Conservation (phyloP, 2,329 filamentous ascomycete genomes). For the Pseudocercospora fijiensis region DNA sequence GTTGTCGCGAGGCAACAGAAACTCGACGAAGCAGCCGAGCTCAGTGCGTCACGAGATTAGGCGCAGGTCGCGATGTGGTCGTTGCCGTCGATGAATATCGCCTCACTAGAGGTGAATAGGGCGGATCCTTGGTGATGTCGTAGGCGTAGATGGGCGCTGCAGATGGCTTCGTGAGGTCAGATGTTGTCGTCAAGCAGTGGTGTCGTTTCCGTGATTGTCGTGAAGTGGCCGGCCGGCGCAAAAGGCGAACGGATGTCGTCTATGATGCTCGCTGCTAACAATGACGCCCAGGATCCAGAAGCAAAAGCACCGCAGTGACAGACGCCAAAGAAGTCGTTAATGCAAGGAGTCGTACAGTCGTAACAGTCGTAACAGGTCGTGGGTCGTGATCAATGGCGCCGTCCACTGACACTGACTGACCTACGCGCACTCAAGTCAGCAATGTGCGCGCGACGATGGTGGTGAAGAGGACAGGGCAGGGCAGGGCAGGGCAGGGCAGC, state of each 20-base stretch:
- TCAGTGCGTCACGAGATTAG: conserved; percentile 7
- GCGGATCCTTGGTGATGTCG: too few species aligned
- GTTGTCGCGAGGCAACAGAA: conserved; percentile 41
- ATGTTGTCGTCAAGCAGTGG: conserved; percentile 13
- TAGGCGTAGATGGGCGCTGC: background rate
- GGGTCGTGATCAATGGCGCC: conserved; percentile 32
- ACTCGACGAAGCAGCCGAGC: conserved; percentile 25
- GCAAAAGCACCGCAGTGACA: conserved; percentile 29
- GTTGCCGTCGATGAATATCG: background rate
- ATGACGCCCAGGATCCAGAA: conserved; percentile 26
- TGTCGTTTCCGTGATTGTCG: conserved; percentile 20
- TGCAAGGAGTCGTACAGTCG: conserved; percentile 37
- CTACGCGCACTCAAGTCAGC: conserved; percentile 25
- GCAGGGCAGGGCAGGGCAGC: too few species aligned
- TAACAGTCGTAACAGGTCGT: conserved; percentile 39
- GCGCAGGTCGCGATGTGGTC: background rate
- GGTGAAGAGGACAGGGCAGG: too few species aligned
- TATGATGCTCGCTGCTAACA: conserved; percentile 31
- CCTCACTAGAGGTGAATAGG: background rate
- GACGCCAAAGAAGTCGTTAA: conserved; percentile 38
- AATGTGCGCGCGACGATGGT: conserved; percentile 18
- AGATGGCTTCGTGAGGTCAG: conserved; percentile 6
- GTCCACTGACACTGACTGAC: conserved; percentile 31
- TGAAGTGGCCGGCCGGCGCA: conserved; percentile 17
- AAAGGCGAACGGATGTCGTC: conserved; percentile 18